Evolutionary conservation across 805 yeast species (phyloP).

Genomic region (Yarrowia deformans): DNA sequence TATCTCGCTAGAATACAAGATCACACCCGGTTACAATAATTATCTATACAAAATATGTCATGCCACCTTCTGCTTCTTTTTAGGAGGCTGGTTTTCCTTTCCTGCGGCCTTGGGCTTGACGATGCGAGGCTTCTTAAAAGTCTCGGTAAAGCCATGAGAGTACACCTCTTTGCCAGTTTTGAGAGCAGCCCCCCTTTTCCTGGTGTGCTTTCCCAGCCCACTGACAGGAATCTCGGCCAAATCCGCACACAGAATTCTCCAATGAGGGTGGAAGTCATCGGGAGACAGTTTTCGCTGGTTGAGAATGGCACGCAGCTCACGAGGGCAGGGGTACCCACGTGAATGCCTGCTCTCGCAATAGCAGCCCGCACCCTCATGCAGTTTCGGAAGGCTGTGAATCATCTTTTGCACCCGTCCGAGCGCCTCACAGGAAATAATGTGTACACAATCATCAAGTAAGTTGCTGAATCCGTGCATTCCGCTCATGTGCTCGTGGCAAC

Average conservation of each 20-base stretch:
- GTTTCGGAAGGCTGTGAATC: neutral
- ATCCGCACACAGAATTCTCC: neutral
- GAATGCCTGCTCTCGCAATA: neutral
- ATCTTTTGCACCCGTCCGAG: neutral
- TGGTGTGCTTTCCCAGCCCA: neutral
- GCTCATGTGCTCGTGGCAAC: neutral
- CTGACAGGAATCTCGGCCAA: neutral
- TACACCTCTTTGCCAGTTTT: neutral
- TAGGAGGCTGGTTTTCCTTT: neutral
- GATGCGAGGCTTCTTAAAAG: neutral
- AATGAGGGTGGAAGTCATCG: slow-evolving; percentile 5
- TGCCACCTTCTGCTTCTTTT: neutral
- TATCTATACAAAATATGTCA: neutral
- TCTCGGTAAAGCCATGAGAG: neutral
- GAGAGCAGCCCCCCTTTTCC: neutral
- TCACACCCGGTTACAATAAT: too few relatives aligned
- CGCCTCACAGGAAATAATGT: neutral
- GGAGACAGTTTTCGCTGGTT: neutral
- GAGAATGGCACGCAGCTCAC: neutral
- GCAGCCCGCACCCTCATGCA: neutral
- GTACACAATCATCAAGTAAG: neutral
- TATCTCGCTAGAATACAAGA: too few relatives aligned
- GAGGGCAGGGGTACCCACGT: neutral
- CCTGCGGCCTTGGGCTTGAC: slow-evolving; percentile 1
- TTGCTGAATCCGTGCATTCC: neutral